Base-by-base conservation (phyloP, 2,329 filamentous ascomycete species). In the Chaetomium globosum region DNA sequence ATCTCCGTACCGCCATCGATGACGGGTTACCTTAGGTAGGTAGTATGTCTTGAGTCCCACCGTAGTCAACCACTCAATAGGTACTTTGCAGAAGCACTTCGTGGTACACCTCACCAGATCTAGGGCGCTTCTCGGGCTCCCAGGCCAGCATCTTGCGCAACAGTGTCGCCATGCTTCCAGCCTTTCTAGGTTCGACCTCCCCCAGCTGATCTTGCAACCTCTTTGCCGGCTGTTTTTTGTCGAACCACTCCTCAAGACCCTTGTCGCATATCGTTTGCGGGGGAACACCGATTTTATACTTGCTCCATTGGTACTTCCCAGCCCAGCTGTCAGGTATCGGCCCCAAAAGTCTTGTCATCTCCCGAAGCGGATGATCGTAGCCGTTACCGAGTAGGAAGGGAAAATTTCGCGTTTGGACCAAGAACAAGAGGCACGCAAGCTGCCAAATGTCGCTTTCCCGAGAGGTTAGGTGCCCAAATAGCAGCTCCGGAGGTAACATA, bases 381-480 rank as follows among this genome's bases (percentile, higher is more conserved):
- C 12, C 21, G 9, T 2, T 9, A 6, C 9, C 5, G 21, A 23
- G 26, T 7, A 4, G 48, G 23, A 51, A 51, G 9, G 48, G 48
- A 7, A 51, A 51, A 4, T 4, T 4, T 16, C 21, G 3, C 12
- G 21, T 4, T 7, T 51, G 48, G 21, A 51, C 43, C 19, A 48
- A 9, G 43, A 21, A 48, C 3, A 48, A 6, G 43, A 48, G 43
- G 43, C 43, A 48, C 8, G 43, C 43, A 7, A 48, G 46, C 57
- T 59, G 57, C 57, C 58, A 60, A 21, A 53, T 30, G 43, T 60
- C 58, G 58, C 30, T 43, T 21, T 53, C 30, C n/a, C 4, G 7
- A 2, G 58, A 60, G 13, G 49, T 8, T 0, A 3, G 30, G n/a
- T 53, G 30, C 4, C 33, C 46, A 6, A 60, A 60, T 2, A 52